These are phyloP conservation scores for Aspergillus sp. DNA, from an alignment of 2,329 filamentous ascomycete species.

Conservation along the genomic window DNA sequence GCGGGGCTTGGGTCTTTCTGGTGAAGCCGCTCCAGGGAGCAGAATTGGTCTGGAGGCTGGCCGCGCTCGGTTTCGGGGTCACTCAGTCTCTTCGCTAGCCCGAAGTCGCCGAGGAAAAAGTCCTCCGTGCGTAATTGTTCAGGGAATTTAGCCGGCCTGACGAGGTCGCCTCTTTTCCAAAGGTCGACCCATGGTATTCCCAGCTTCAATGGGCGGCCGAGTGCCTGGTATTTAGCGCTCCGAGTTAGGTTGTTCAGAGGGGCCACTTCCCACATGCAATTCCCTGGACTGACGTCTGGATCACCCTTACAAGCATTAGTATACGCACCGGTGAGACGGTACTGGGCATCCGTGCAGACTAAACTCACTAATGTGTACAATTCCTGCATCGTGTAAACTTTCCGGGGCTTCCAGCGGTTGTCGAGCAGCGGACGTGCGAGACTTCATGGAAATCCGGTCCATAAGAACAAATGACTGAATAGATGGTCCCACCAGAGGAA, in stretches of 20 bases:
- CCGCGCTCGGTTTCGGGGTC: constrained; percentile 5
- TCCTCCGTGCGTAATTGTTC: constrained; percentile 22
- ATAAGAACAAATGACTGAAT: too few species aligned
- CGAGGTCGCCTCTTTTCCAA: constrained; percentile 27
- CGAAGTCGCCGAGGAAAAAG: constrained; percentile 32
- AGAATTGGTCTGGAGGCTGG: constrained; percentile 15
- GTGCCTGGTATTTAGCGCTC: constrained; percentile 26
- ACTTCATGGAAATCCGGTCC: constrained; percentile 11
- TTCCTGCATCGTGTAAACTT: constrained; percentile 26
- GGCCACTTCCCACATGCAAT: constrained; percentile 30
- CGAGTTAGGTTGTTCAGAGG: constrained; percentile 22
- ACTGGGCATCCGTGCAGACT: too few species aligned
- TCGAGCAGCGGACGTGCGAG: constrained; percentile 26
- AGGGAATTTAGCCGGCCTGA: constrained; percentile 21
- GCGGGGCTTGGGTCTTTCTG: constrained; percentile 22
- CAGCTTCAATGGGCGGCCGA: constrained; percentile 26
- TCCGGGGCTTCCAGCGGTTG: constrained; percentile 18
- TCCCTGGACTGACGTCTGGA: constrained; percentile 27
- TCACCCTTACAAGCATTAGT: too few species aligned
- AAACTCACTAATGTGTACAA: constrained; percentile 27
- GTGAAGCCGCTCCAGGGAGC: constrained; percentile 30
- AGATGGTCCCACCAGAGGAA: too few species aligned
- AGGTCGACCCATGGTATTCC: constrained; percentile 24
- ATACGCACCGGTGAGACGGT: too few species aligned
- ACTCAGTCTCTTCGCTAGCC: constrained; percentile 24